These are phyloP conservation scores for Lunasporangiospora selenospora DNA, from an alignment of 192 early-diverging fungal genomes.

Conservation along the genomic window DNA sequence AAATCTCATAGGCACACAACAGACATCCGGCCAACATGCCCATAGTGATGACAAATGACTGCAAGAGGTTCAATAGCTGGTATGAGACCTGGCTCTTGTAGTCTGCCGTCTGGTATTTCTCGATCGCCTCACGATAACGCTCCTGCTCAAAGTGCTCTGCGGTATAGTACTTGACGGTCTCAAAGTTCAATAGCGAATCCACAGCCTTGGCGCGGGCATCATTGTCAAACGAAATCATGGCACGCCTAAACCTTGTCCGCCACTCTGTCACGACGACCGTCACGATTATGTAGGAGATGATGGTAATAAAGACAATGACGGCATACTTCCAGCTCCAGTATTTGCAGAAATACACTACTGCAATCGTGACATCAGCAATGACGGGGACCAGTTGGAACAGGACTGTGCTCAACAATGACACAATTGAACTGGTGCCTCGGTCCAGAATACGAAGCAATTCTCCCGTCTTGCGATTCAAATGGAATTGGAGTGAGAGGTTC, in stretches of 20 bases:
- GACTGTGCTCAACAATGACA: constrained; percentile 79
- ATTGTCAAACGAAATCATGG: constrained; percentile 87
- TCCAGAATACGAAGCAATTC: constrained; percentile 94
- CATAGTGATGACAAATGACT: constrained; percentile 86
- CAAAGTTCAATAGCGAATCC: constrained; percentile 97
- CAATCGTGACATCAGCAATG: constrained; percentile 86
- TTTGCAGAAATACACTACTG: constrained; percentile 73
- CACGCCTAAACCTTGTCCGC: constrained; percentile 81
- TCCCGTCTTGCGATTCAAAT: constrained; percentile 94
- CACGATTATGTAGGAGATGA: constrained; percentile 83
- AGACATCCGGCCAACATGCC: constrained; percentile 85
- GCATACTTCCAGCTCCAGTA: constrained; percentile 79
- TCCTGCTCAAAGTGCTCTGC: constrained; percentile 87
- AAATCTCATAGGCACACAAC: constrained; percentile 84
- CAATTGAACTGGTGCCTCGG: constrained; percentile 76
- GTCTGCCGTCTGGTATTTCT: constrained; percentile 83
- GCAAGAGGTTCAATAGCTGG: constrained; percentile 85
- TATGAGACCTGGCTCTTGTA: constrained; percentile 78
- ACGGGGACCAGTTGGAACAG: constrained; percentile 93
- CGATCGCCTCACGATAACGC: constrained; percentile 80
- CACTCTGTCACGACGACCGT: constrained; percentile 90
- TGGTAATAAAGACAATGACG: constrained; percentile 86
- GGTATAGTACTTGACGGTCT: constrained; percentile 99
- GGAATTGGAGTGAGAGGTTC: constrained; percentile 87
- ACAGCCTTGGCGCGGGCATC: constrained; percentile 84